Base-by-base conservation (phyloP, 2,329 filamentous ascomycete genomes). In the Fusarium tjaetaba region DNA sequence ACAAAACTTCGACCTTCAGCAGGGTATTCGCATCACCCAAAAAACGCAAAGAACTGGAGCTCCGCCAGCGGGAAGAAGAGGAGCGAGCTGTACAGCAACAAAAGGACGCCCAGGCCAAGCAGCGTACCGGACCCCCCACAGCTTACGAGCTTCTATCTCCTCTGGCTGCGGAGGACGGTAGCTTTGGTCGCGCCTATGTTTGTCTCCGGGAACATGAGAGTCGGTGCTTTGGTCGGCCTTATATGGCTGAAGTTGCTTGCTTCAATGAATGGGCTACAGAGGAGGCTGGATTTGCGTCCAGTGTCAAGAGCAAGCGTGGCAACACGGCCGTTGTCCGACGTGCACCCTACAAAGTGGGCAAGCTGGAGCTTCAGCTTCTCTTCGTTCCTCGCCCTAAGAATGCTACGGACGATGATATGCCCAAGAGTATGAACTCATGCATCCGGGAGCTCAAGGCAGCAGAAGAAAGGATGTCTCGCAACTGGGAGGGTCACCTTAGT, bases 241-340 rank as follows among this genome's bases (percentile, higher is more conserved):
- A 96, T 78, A 92, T 91, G 70, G 94, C 95, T 22, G 95, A 98
- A 77, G 91, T 98, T 63, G 93, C 94, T 24, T 97, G 95, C 83
- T 99, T 98, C 88, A 99, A 99, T 79, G 96, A 99, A 84, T 99
- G 96, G 96, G 96, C 96, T 1, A 91, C 93, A 7, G 96, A 99
- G 80, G 94, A 96, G 76, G 90, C 90, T 15, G 87, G 87, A 30
- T 92, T 92, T 69, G 90, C 92, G 10, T 97, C 91, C 79, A 98
- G 94, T 82, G 93, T 97, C 71, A 97, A 97, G 88, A 98, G 94
- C 87, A 98, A 98, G 89, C 93, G 93, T 72, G 89, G 91, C 46
- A 91, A 89, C 72, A 88, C 88, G 30, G 87, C 90, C 22, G 89
- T 94, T 59, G 90, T 94, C 46, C 92, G 96, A 66, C 91, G 93